Base-by-base conservation (phyloP, 75 land plant species). In the Selaginella moellendorffii region DNA sequence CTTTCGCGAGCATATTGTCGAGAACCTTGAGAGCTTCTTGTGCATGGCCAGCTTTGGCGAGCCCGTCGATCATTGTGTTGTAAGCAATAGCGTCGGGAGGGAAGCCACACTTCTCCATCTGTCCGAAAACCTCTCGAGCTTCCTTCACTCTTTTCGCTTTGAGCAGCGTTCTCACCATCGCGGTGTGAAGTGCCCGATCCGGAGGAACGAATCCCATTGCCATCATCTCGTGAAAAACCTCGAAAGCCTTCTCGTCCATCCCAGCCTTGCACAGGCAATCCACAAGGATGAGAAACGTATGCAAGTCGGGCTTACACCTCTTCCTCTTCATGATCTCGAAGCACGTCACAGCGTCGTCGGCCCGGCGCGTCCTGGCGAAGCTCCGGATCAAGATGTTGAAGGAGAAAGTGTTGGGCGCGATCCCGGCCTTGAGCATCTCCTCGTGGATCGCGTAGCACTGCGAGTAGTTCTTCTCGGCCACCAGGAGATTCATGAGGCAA, bases 1-100 rank as follows among this genome's bases (percentile, higher is more conserved):
- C 88, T 71, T 53, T 74, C 36, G 71, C 69, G n/a, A 85, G 53
- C 88, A 85, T 85, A 54, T 79, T 78, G 71, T 85, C 80, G 61
- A 82, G 88, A 26, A 82, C 67, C 22, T 69, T 63, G 62, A 85
- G 79, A 65, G 88, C 85, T 59, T 79, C 82, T 65, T 80, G 77
- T 65, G 76, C 19, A 30, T 77, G 77, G 26, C 80, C 53, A 5
- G 14, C 5, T 14, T 36, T 36, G 5, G 46, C 46, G 5, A 36
- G 14, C 5, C n/a, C 46, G 46, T 36, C 46, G 46, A 36, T 36
- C 46, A 36, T 36, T 5, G 46, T 36, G 46, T 36, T 36, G 14
- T 36, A 36, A 5, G 46, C 46, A 5, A 36, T 14, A 36, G 14
- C 14, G 14, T 36, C 46, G 14, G 46, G 46, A 36, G 14, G 46